Evolutionary conservation across 2,329 filamentous ascomycete species (phyloP), one percentile per base, ranked within the genome.

Genomic region (Pleurostoma richardsiae): DNA sequence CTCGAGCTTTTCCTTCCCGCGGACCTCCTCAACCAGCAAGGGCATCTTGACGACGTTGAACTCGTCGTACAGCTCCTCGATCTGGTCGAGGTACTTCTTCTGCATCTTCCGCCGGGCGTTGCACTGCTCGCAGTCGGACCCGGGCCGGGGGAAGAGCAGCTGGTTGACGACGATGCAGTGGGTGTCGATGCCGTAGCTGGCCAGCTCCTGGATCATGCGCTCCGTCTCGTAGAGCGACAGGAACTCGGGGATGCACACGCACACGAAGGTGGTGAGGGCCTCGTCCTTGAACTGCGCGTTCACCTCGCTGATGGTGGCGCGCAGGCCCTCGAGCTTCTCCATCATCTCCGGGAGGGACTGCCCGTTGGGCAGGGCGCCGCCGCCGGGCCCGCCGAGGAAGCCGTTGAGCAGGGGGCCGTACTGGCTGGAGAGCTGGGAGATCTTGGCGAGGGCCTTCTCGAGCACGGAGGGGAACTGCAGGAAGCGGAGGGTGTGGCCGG

Each of bases 11-110:
- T 97, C 92, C 76, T 95, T 96, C 40, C 94, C 94, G 59, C 94
- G 77, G 7, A 99, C 91, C 72, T 99, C 94, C 67, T 99, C 92
- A 1, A 95, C 89, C 49, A 99, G 72, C 60, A 99, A 70, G 36
- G 94, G 94, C 91, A 99, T 97, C 77, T 92, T 92, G 56, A 99
- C 92, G 38, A 99, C 91, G 64, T 99, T 96, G 74, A 99, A 99
- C 68, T 99, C 94, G 62, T 96, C 91, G 65, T 99, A 99, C 49
- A 99, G 72, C 73, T 99, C 94, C 70, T 95, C 91, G 60, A 97
- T 97, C 76, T 99, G 92, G 64, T 97, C 91, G 40, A 99, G 78
- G 65, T 99, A 99, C 74, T 99, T 99, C 77, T 90, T 94, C 77
- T 99, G 94, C 94, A 99, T 99, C 76, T 95, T 95, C 61, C 91